Conservation (phyloP, 2,329 filamentous ascomycete genomes). For the Allantophomopsis cytisporea region DNA sequence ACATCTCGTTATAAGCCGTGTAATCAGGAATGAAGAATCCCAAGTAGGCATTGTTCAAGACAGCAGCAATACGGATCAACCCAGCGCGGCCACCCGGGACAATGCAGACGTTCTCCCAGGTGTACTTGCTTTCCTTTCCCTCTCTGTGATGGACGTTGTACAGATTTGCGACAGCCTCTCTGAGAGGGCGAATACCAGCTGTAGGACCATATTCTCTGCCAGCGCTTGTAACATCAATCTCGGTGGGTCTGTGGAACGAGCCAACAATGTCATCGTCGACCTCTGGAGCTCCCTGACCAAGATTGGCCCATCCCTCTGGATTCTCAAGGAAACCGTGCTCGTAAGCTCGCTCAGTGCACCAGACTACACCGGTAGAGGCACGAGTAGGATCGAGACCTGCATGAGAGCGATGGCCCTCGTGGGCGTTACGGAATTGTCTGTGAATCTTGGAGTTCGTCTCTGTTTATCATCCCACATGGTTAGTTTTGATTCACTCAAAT, state of each 20-base stretch:
- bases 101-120: conserved; percentile 95
- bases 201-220: conserved; percentile 88
- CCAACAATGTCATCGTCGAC: conserved; percentile 87
- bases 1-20: conserved; percentile 96
- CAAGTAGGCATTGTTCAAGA: conserved; percentile 82
- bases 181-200: conserved; percentile 80
- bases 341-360: conserved; percentile 77
- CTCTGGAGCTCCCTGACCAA: conserved; percentile 88
- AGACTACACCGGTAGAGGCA: conserved; percentile 86
- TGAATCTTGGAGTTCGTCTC: conserved; percentile 77
- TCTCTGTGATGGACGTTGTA: conserved; percentile 90
- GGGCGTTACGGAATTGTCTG: conserved; percentile 75
- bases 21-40: conserved; percentile 94
- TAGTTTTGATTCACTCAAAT: background rate
- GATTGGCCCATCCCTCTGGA: conserved; percentile 76
- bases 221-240: conserved; percentile 64
- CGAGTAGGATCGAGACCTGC: conserved; percentile 80
- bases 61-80: conserved; percentile 86
- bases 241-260: conserved; percentile 70
- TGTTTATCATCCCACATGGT: conserved; percentile 20
- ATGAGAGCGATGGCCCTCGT: conserved; percentile 83
- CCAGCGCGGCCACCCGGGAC: conserved; percentile 88
- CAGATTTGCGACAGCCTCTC: conserved; percentile 77
- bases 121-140: conserved; percentile 81
- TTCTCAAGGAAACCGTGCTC: conserved; percentile 82